These are phyloP conservation scores for Chionographis japonica DNA, from an alignment of 106 monocot species.

Conservation along the genomic window DNA sequence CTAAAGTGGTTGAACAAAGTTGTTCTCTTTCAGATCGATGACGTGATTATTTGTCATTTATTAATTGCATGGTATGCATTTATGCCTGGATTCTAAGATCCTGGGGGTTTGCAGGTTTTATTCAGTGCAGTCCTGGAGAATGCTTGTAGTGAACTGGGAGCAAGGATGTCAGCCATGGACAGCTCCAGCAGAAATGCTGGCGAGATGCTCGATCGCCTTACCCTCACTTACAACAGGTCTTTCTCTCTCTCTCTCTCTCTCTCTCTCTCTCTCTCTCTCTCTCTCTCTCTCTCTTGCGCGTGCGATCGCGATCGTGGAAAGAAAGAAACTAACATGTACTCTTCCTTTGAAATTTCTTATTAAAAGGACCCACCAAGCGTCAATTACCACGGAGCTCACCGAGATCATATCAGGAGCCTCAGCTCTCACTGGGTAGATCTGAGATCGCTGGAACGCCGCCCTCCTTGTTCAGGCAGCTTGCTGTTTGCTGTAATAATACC, in stretches of 20 bases:
- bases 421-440: constrained; percentile 66
- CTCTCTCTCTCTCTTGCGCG: too few species aligned
- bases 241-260: constrained; percentile 2
- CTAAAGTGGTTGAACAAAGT: too few species aligned
- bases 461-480: too few species aligned
- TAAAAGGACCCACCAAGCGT: constrained; percentile 93
- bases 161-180: constrained; percentile 99
- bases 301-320: too few species aligned
- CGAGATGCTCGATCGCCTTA: constrained; percentile 98
- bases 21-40: not conserved
- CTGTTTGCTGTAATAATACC: too few species aligned
- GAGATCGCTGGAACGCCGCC: too few species aligned
- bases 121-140: constrained; percentile 87
- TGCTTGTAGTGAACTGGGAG: constrained; percentile 92
- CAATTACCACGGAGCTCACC: constrained; percentile 87
- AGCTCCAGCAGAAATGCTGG: constrained; percentile 98
- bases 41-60: not conserved
- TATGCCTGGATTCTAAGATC: not conserved
- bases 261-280: not conserved
- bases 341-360: not conserved
- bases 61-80: not conserved
- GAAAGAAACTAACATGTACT: too few species aligned
- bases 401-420: constrained; percentile 99
- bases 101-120: constrained; percentile 41
- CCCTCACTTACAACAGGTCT: constrained; percentile 91